phyloP scores from a whole-genome alignment of 345 rosid species.

The Adansonia digitata region DNA sequence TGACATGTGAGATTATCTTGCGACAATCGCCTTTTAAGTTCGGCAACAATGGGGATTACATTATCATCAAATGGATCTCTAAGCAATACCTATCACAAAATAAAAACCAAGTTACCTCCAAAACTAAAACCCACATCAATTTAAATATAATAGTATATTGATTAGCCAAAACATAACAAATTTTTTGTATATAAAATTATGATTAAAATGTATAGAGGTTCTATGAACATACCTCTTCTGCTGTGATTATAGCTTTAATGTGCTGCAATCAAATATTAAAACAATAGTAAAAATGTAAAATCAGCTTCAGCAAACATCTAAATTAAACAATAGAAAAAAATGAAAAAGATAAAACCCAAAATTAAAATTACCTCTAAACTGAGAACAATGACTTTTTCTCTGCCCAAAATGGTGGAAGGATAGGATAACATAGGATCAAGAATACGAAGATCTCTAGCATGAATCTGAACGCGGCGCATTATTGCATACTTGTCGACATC shows the following conservation, averaged over 20 bases:
- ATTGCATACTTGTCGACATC: constrained; percentile 51
- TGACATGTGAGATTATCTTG: constrained; percentile 17
- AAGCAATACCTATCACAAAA: constrained; percentile 36
- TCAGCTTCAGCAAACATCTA: background rate
- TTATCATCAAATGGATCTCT: constrained; percentile 48
- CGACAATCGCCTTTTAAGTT: constrained; percentile 43
- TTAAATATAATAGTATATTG: background rate
- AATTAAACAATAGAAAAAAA: background rate
- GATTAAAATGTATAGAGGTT: background rate
- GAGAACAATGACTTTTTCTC: constrained; percentile 49
- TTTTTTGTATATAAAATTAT: background rate
- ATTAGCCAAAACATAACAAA: background rate
- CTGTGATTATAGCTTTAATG: constrained; percentile 53
- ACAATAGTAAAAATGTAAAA: too few relatives aligned
- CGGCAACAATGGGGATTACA: constrained; percentile 47
- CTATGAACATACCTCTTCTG: constrained; percentile 39
- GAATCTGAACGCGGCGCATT: constrained; percentile 51
- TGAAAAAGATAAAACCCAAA: background rate
- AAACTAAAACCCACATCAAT: background rate
- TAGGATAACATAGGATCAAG: constrained; percentile 49
- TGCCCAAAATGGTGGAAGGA: constrained; percentile 46
- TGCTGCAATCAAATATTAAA: constrained; percentile 31
- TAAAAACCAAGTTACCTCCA: background rate
- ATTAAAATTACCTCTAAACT: constrained; percentile 39
- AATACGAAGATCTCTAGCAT: constrained; percentile 55